Base-by-base conservation (phyloP, 805 yeast species). In the Yamadazyma philogaea region DNA sequence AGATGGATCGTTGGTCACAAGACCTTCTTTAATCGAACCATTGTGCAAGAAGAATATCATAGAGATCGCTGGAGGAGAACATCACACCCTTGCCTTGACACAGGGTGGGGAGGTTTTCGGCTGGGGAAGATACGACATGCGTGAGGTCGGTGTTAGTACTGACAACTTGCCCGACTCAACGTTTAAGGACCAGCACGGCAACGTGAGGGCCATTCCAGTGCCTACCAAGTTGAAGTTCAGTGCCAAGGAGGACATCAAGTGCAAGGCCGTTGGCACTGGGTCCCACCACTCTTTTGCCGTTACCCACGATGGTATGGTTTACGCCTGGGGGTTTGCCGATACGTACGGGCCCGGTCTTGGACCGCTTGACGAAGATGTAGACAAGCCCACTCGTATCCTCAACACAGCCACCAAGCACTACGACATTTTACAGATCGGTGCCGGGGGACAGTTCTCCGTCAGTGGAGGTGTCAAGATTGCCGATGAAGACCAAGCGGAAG, bases 261-360 rank as follows among this genome's bases (percentile, higher is more conserved):
- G 63, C 34, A 67, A 66, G 45, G 45, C 64, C 0, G 71, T 91
- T 34, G 84, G 95, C 6, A 79, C 84, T 28, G 99, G 99, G 1
- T 83, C 96, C 1, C 98, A 93, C 55, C 99, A 93, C 60, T 84
- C 95, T 2, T 66, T 93, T 42, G 97, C 96, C 1, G 75, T 90
- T 4, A 79, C 95, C 3, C 77, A 72, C 17, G 88, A 87, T 53
- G 99, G 99, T 11, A 68, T 86, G 39, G 86, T 81, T 1, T 93
- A 81, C 68, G 79, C 97, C 1, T 93, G 99, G 99, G 99, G 99
- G 1, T 93, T 90, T 60, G 97, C 95, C 34, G 98, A 91, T 52
- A 90, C 96, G 1, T 93, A 88, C 64, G 99, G 96, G 15, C 82
- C 91, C 24, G 99, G 99, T 10, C 81, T 89, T 46, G 99, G 99